Evolutionary conservation across 139 green algal species (phyloP), one percentile per base, ranked within the genome.

Genomic region (Dunaliella primolecta): DNA sequence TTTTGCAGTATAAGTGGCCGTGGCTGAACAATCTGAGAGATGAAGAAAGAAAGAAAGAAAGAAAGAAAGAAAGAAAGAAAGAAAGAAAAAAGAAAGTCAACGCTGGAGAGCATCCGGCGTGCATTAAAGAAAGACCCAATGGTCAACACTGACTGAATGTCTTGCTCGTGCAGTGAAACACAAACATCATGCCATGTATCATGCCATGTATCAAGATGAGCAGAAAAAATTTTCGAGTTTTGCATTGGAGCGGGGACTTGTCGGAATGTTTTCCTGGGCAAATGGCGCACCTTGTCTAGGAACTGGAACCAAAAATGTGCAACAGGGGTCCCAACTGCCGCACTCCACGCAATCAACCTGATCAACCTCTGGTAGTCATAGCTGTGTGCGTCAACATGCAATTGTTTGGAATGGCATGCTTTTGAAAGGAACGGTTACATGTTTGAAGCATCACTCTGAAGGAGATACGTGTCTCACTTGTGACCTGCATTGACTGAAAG

Each of bases 251-350:
- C 29, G 34, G 36, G 1, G 11, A 64, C 7, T 33, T 15, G 34
- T 81, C 27, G 1, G 34, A 70, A 34, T 2, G 15, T 80, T 36
- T 27, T 30, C 72, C 25, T 34, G 31, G 2, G 3, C 7, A 36
- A 29, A 1, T 0, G 1, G 23, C 84, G 70, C 77, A 89, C 89
- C 89, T 82, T 89, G 38, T 92, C 89, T 21, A 92, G 85, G 87
- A 91, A 89, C 0, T 83, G 30, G 74, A 92, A 92, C 89, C 89
- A 92, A 57, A 87, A 89, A 74, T 92, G 89, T 1, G 80, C 85
- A 11, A 92, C 64, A 0, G 89, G 89, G 0, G 89, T 89, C 0
- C 87, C 89, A 23, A 92, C 70, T 1, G 77, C 1, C 25, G 87
- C 84, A 20, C 71, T 72, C 81, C 88, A 92, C 0, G 76, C 34